These are phyloP conservation scores for Petunia axillaris DNA, from an alignment of 257 asterid genomes.

Conservation along the genomic window DNA sequence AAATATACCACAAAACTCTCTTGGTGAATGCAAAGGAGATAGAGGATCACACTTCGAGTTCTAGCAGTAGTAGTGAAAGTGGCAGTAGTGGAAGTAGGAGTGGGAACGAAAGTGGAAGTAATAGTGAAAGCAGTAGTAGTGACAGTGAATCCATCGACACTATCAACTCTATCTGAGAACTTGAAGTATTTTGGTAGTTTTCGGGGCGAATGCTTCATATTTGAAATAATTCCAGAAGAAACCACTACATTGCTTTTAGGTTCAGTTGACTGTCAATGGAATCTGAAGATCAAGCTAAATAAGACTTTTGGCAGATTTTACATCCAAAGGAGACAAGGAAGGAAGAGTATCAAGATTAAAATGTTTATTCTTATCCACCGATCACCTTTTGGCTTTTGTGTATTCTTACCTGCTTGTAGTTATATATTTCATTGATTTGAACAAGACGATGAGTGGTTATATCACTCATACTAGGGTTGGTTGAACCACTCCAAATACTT, in stretches of 20 bases:
- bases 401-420: too few species aligned
- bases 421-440: too few species aligned
- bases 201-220: neutral
- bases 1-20: too few species aligned
- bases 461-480: too few species aligned
- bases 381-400: too few species aligned
- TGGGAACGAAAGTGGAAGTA: conserved; percentile 31
- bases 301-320: too few species aligned
- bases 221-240: conserved; percentile 1
- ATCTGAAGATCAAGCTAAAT: neutral
- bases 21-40: conserved; percentile 55
- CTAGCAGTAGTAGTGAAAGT: conserved; percentile 71
- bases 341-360: too few species aligned
- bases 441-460: too few species aligned
- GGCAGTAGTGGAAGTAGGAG: conserved; percentile 70
- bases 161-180: conserved; percentile 55
- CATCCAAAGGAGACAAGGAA: too few species aligned
- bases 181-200: neutral
- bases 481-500: too few species aligned
- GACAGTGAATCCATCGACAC: conserved; percentile 84
- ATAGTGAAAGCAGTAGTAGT: conserved; percentile 67
- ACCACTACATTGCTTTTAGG: conserved; percentile 18
- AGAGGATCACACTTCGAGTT: conserved; percentile 60
- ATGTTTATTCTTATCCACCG: too few species aligned
- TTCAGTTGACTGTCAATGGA: neutral